Evolutionary conservation across 345 rosid genomes (phyloP).

Genomic region (Carallia brachiata): DNA sequence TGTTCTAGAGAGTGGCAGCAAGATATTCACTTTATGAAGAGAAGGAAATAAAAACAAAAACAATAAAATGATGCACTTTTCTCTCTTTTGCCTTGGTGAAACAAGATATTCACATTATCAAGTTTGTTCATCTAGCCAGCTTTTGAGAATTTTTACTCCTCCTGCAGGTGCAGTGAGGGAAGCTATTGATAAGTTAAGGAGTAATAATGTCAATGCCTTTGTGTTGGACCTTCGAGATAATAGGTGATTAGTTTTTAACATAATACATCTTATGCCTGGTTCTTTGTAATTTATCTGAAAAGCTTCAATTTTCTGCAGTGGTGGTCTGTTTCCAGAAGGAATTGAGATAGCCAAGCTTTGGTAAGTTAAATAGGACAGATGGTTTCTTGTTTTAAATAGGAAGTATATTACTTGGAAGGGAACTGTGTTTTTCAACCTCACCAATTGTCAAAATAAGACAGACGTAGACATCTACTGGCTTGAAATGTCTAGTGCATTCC

Average conservation of each 20-base stretch:
- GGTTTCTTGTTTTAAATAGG: neutral
- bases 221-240: constrained; percentile 96
- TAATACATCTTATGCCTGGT: constrained; percentile 18
- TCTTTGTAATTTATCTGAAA: constrained; percentile 34
- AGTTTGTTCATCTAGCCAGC: neutral
- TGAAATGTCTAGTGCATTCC: too few species aligned
- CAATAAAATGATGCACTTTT: neutral
- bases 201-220: constrained; percentile 65
- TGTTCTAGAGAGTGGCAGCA: neutral
- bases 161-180: constrained; percentile 75
- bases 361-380: constrained; percentile 37
- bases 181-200: constrained; percentile 72
- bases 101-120: neutral
- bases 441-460: too few species aligned
- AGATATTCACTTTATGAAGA: too few species aligned
- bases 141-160: constrained; percentile 15
- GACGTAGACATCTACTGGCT: too few species aligned
- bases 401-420: neutral
- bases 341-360: constrained; percentile 91
- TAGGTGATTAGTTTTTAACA: constrained; percentile 55
- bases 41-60: neutral
- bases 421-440: neutral
- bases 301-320: constrained; percentile 61
- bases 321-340: constrained; percentile 97
- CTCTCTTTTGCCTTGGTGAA: neutral